A percentile compares a stretch with the other conserved stretches of the same genome.
Conservation (phyloP, 2,329 filamentous ascomycete genomes). For the Pseudogymnoascus sp. region DNA sequence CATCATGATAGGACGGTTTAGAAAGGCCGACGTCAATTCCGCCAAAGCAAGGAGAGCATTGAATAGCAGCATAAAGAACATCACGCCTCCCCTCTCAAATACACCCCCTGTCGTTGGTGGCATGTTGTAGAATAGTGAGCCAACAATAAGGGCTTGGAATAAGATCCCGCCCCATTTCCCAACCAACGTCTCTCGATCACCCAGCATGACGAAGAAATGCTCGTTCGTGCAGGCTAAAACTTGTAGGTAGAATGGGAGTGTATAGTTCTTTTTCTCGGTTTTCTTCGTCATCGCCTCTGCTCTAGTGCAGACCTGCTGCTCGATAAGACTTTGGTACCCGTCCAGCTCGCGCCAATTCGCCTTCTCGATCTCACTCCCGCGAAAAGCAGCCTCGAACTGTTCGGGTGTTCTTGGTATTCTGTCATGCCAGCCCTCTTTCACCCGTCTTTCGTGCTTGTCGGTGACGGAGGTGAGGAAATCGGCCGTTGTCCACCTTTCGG, state of each 20-base stretch:
- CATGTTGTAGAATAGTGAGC: constrained; percentile 42
- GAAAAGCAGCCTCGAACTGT: constrained; percentile 45
- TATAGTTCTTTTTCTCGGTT: constrained; percentile 42
- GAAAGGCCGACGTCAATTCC: constrained; percentile 52
- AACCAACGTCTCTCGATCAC: constrained; percentile 28
- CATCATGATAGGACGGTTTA: constrained; percentile 54
- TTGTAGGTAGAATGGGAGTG: constrained; percentile 41
- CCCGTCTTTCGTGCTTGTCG: constrained; percentile 61
- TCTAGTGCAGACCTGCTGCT: constrained; percentile 32
- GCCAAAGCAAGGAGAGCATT: constrained; percentile 53
- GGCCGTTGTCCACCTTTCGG: constrained; percentile 55
- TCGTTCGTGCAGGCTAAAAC: constrained; percentile 38
- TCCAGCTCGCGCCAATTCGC: constrained; percentile 39
- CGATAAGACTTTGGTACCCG: constrained; percentile 40
- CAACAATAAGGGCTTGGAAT: constrained; percentile 30
- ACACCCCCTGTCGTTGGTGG: constrained; percentile 44
- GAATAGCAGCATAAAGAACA: constrained; percentile 56
- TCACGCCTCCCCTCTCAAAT: constrained; percentile 50
- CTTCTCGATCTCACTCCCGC: constrained; percentile 38
- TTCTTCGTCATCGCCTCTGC: constrained; percentile 30
- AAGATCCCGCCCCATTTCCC: constrained; percentile 31
- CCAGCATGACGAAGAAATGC: constrained; percentile 30
- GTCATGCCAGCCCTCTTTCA: constrained; percentile 50
- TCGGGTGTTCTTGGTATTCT: constrained; percentile 49
- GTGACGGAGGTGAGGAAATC: constrained; percentile 72